phyloP scores from a whole-genome alignment of 176 grass and related monocot species.

The Pontederia paniculata region DNA sequence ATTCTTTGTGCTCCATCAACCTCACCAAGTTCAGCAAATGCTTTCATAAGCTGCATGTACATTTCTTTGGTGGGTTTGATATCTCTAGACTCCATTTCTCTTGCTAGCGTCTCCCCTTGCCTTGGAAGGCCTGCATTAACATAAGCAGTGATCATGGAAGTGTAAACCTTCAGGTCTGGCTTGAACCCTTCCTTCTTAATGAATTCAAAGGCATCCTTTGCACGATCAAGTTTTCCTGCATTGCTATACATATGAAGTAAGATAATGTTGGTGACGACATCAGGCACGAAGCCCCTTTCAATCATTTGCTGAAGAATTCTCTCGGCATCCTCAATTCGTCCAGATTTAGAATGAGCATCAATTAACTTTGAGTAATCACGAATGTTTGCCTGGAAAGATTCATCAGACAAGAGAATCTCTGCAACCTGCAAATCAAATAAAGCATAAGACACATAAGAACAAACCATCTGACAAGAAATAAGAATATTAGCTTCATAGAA shows the following conservation, averaged over 20 bases:
- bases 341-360: slow-evolving; percentile 52
- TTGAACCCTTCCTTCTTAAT: slow-evolving; percentile 40
- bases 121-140: slow-evolving; percentile 32
- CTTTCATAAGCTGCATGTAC: slow-evolving; percentile 36
- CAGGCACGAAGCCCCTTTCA: slow-evolving; percentile 46
- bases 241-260: slow-evolving; percentile 77
- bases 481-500: no score
- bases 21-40: slow-evolving; percentile 36
- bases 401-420: slow-evolving; percentile 57
- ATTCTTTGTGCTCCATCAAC: slow-evolving; percentile 5
- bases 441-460: neutral
- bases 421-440: slow-evolving; percentile 41
- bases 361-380: slow-evolving; percentile 80
- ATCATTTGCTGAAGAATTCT: slow-evolving; percentile 68
- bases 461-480: neutral
- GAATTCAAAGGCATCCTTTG: slow-evolving; percentile 46
- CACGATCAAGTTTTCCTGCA: slow-evolving; percentile 48
- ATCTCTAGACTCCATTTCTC: slow-evolving; percentile 9
- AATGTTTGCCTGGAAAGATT: slow-evolving; percentile 53
- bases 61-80: slow-evolving; percentile 44
- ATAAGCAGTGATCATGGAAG: slow-evolving; percentile 61
- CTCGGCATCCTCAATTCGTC: slow-evolving; percentile 41
- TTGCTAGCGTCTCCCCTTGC: slow-evolving; percentile 32
- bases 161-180: slow-evolving; percentile 44
- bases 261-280: slow-evolving; percentile 44